A percentile compares a stretch with the other conserved stretches of the same genome.
phyloP scores from a whole-genome alignment of 495 filamentous ascomycete genomes.

The Hypoxylon fragiforme region DNA sequence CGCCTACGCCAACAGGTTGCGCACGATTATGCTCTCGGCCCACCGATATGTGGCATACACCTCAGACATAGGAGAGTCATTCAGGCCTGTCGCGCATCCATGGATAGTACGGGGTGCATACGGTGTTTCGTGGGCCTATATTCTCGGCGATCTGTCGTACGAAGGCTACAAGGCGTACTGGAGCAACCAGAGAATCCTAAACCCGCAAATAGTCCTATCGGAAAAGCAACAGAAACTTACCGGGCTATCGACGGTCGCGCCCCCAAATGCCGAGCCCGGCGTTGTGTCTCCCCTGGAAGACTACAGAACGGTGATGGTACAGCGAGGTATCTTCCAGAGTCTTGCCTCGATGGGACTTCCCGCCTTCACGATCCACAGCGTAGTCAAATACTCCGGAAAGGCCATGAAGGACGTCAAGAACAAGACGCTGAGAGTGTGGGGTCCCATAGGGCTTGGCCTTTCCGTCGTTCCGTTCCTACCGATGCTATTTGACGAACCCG shows the following conservation, averaged over 20 bases:
- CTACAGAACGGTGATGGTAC: slow-evolving; percentile 86
- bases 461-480: slow-evolving; percentile 87
- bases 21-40: slow-evolving; percentile 85
- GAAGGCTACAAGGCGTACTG: slow-evolving; percentile 96
- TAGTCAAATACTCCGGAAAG: slow-evolving; percentile 82
- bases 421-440: slow-evolving; percentile 73
- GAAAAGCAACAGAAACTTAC: slow-evolving; percentile 43
- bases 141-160: slow-evolving; percentile 85
- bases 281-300: slow-evolving; percentile 82
- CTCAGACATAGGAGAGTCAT: slow-evolving; percentile 94
- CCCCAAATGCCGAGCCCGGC: slow-evolving; percentile 39
- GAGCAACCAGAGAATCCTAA: slow-evolving; percentile 67
- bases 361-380: slow-evolving; percentile 91
- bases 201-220: slow-evolving; percentile 53
- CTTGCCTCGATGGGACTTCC: slow-evolving; percentile 92
- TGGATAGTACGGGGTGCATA: slow-evolving; percentile 80
- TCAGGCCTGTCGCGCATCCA: slow-evolving; percentile 89
- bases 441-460: slow-evolving; percentile 88
- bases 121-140: slow-evolving; percentile 88
- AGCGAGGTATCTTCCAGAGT: slow-evolving; percentile 86
- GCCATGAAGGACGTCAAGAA: slow-evolving; percentile 82
- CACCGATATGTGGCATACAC: slow-evolving; percentile 98
- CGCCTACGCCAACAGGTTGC: slow-evolving; percentile 82
- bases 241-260: slow-evolving; percentile 34
- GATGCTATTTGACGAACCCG: slow-evolving; percentile 87